A percentile compares a stretch with the other conserved stretches of the same genome.
Evolutionary conservation across 306 rosid genomes (phyloP).

Genomic region (Senna tora): DNA sequence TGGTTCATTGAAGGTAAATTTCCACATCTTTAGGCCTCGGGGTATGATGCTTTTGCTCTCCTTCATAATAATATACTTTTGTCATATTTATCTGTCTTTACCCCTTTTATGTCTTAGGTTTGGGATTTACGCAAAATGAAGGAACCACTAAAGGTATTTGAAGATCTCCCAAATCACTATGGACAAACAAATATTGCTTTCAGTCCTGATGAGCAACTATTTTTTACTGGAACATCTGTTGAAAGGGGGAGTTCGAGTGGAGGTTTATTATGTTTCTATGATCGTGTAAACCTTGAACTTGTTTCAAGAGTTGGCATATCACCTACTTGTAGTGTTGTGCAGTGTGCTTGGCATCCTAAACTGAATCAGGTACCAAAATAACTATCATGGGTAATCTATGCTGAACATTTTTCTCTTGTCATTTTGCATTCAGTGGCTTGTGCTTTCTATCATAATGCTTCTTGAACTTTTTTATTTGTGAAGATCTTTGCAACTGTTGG

Average conservation of each 20-base stretch:
- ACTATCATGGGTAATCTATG: slow-evolving; percentile 21
- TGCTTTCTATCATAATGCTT: slow-evolving; percentile 10
- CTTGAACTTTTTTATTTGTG: slow-evolving; percentile 29
- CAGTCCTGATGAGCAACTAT: slow-evolving; percentile 89
- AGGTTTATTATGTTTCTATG: slow-evolving; percentile 84
- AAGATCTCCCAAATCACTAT: slow-evolving; percentile 83
- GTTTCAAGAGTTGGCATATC: slow-evolving; percentile 92
- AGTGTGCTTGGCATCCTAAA: slow-evolving; percentile 94
- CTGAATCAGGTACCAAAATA: slow-evolving; percentile 75
- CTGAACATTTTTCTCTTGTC: slow-evolving; percentile 20
- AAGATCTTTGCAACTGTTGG: slow-evolving; percentile 90
- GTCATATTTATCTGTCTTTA: slow-evolving; percentile 1
- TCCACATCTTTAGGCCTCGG: not conserved
- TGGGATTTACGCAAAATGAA: slow-evolving; percentile 93
- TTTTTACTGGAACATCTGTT: slow-evolving; percentile 89
- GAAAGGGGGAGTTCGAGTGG: slow-evolving; percentile 84
- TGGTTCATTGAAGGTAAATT: slow-evolving; percentile 75
- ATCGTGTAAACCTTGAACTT: slow-evolving; percentile 77
- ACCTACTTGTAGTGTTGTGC: slow-evolving; percentile 82
- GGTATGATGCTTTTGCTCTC: slow-evolving; percentile 23
- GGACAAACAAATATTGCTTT: slow-evolving; percentile 89
- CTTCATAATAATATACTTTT: slow-evolving; percentile 1
- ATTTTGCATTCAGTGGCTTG: slow-evolving; percentile 17
- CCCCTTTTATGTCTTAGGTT: slow-evolving; percentile 57
- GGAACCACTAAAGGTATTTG: slow-evolving; percentile 72